Base-by-base conservation (phyloP, 2,329 filamentous ascomycete genomes). In the Seiridium unicorne region DNA sequence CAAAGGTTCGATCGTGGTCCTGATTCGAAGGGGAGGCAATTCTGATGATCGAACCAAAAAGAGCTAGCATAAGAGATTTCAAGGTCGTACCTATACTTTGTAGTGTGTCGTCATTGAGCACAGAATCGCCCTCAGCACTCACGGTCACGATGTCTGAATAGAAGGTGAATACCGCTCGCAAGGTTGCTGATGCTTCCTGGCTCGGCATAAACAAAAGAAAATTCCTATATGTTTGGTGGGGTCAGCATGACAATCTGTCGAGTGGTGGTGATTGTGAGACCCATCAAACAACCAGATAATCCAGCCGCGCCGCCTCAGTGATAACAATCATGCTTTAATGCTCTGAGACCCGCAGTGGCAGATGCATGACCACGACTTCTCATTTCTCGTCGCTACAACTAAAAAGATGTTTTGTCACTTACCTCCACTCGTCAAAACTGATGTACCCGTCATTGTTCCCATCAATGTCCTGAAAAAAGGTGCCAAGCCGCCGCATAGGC, bases 351-450 rank as follows among this genome's bases (percentile, higher is more conserved):
- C 18, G 18, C 18, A 26, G 18, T 26, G 18, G 18, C 18, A 26
- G 18, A 2, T 26, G 18, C 18, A 26, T 26, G 18, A 26, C 18
- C 18, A 26, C 18, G 18, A 26, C 18, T 26, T 26, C 18, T 26
- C 18, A 26, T 26, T 26, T 26, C 18, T 26, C 18, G 2, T 26
- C 18, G 18, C 18, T 26, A 26, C 18, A 26, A 26, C 18, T 26
- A 26, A 44, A 13, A 10, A 55, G 26, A 47, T 31, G 56, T 42
- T 54, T 4, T 35, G 32, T 60, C 18, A 81, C 89, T 77, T 87
- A 97, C 94, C 94, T 89, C 95, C 95, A 98, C 83, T 99, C 95
- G 66, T 92, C 88, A 76, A 96, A 98, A 63, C 84, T 93, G 67
- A 98, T 96, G 64, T 80, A 87, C 53, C 93, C 93, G 73, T 99